Evolutionary conservation across 768 basidiomycete genomes (phyloP).

Genomic region (Asterophora lycoperdoides): DNA sequence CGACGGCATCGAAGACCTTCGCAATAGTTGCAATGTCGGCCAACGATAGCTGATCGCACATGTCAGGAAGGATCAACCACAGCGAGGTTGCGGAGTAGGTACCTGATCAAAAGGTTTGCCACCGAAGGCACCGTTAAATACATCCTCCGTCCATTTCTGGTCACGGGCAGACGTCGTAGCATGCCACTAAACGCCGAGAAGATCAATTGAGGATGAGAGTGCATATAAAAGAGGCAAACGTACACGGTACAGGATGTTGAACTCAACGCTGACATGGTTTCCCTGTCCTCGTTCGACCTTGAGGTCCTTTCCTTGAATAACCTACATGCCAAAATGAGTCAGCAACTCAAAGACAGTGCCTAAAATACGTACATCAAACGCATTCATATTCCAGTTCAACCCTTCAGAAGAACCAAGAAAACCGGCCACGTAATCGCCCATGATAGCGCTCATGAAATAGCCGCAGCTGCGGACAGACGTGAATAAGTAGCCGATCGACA

Average conservation of each 20-base stretch:
- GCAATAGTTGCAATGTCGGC: slow-evolving; percentile 20
- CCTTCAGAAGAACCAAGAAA: slow-evolving; percentile 54
- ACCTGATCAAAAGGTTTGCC: slow-evolving; percentile 34
- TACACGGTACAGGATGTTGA: slow-evolving; percentile 47
- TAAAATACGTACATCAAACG: slow-evolving; percentile 36
- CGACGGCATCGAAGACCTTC: slow-evolving; percentile 13
- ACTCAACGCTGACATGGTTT: slow-evolving; percentile 65
- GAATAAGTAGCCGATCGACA: neutral
- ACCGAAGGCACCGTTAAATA: slow-evolving; percentile 38
- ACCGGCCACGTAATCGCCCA: slow-evolving; percentile 55
- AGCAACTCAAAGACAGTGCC: too few species aligned
- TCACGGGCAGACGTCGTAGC: slow-evolving; percentile 45
- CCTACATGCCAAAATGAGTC: too few species aligned
- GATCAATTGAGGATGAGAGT: too few species aligned
- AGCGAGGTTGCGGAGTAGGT: too few species aligned
- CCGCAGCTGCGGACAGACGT: slow-evolving; percentile 32
- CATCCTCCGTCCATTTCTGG: slow-evolving; percentile 44
- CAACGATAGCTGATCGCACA: slow-evolving; percentile 21
- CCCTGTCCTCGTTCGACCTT: slow-evolving; percentile 48
- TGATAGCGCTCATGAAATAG: slow-evolving; percentile 50
- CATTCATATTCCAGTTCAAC: slow-evolving; percentile 47
- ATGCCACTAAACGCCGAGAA: too few species aligned
- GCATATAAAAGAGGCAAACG: slow-evolving; percentile 6
- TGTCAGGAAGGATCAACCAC: too few species aligned
- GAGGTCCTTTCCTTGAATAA: slow-evolving; percentile 35